Evolutionary conservation across 805 yeast genomes (phyloP), one percentile per base, ranked within the genome.

Genomic region (Cyberlindnera samutprakarnensis): DNA sequence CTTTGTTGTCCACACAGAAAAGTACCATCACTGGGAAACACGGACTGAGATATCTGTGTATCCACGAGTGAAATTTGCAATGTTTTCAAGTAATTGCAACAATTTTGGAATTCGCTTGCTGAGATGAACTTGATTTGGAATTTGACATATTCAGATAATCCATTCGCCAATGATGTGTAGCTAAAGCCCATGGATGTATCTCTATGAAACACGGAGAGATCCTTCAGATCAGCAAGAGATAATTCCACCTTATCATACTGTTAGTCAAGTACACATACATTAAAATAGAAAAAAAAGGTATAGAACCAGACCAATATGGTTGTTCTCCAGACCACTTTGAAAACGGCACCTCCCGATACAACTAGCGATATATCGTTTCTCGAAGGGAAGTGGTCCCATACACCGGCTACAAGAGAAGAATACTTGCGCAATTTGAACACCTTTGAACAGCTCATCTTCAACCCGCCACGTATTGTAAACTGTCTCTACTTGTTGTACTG

Each of bases 321-420:
- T 18, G 39, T 23, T 29, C 39, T 33, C 49, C 51, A 42, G 14
- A 37, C 30, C 22, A 48, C 24, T 19, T 38, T 43, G 25, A 46
- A 27, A 14, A 23, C 12, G 9, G 25, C 16, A 7, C 28, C 21
- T 19, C 25, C 28, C 6, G 18, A 15, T 14, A 43, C 30, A 2
- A 28, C 18, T 28, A 49, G 27, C 8, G 32, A n/a, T 14, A 49
- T 37, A 18, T 41, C 53, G 22, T 36, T 30, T 19, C 49, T 36
- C 2, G 52, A 32, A 4, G 52, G 53, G 34, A 49, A 44, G 26
- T 50, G 52, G 27, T 41, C 39, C 55, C 55, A 50, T 6, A 28
- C 22, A 6, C 36, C 37, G 18, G 16, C 22, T 6, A 35, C 35
- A 16, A 36, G 25, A 18, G 20, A 42, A 10, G 53, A 49, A 36